Base-by-base conservation (phyloP, 495 filamentous ascomycete genomes). In the Podospora pseudocomata region DNA sequence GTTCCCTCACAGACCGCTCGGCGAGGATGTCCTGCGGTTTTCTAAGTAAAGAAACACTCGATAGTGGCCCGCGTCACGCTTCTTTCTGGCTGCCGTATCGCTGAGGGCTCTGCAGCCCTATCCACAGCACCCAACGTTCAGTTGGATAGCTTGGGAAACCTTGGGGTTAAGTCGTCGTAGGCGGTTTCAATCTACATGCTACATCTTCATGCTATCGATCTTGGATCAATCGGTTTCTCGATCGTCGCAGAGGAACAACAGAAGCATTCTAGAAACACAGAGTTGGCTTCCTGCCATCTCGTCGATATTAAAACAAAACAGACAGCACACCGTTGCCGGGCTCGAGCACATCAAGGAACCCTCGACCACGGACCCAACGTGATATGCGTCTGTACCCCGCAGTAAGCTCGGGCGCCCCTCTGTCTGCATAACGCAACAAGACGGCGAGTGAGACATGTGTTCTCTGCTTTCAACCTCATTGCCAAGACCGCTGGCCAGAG, bases 21-120 rank as follows among this genome's bases (percentile, higher is more conserved):
- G 55, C 59, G 63, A 54, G 34, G 30, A 65, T 61, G 68, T 71
- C 70, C 73, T 74, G 68, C 65, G 5, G 19, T 53, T 59, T 74
- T 75, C 75, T 75, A 77, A 77, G 73, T 73, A 74, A 77, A 73
- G 75, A 69, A 77, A 73, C 75, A 67, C 30, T 34, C 58, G 57
- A 74, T 70, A 72, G 72, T 68, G 67, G 15, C 57, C 62, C 60
- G 53, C 71, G 68, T 58, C 69, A 67, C 57, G 23, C 56, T 65
- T 60, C 2, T 20, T 66, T 27, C 19, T 56, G 15, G 57, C 63
- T 39, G n/a, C 20, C 53, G 54, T 56, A 32, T 54, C 30, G 27
- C 54, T 57, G 61, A 70, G 63, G 66, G 59, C 59, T 58, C 64
- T 76, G 72, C 72, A 76, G 72, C 75, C 75, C 74, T 75, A 75